Conservation (phyloP, 495 filamentous ascomycete genomes). For the Neurospora sp. region DNA sequence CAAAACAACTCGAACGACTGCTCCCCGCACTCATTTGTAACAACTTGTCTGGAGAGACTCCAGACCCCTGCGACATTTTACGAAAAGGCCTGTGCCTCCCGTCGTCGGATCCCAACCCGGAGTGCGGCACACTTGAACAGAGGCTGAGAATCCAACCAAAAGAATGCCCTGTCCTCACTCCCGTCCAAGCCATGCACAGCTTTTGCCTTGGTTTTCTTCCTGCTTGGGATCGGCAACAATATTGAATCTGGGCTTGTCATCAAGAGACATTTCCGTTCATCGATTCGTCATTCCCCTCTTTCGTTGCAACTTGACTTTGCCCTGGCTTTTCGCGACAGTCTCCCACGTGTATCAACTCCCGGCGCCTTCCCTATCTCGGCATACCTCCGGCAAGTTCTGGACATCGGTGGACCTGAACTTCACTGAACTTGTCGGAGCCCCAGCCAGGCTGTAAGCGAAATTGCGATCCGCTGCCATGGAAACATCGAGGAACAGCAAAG, state of each 20-base stretch:
- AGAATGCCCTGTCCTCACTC: background rate
- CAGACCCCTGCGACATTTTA: background rate
- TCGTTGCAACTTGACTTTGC: background rate
- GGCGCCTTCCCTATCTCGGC: background rate
- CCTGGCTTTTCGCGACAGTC: background rate
- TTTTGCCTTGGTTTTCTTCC: background rate
- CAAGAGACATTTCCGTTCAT: background rate
- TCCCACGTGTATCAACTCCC: background rate
- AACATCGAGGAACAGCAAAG: background rate
- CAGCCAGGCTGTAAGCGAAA: background rate
- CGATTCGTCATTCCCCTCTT: background rate
- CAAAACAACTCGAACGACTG: background rate
- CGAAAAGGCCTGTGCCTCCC: background rate
- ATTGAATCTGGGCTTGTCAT: background rate
- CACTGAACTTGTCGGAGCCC: background rate
- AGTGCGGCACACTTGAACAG: background rate
- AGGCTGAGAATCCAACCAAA: background rate
- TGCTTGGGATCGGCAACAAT: background rate
- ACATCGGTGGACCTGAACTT: background rate
- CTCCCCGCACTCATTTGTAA: background rate
- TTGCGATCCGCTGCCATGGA: background rate
- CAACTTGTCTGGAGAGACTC: background rate
- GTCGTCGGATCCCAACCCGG: background rate
- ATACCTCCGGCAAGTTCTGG: background rate
- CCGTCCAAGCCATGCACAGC: background rate